Percentiles rank a stretch among this genome's conserved stretches.
These are phyloP conservation scores for Suhomyces pyralidae DNA, from an alignment of 805 yeast genomes.

Conservation along the genomic window DNA sequence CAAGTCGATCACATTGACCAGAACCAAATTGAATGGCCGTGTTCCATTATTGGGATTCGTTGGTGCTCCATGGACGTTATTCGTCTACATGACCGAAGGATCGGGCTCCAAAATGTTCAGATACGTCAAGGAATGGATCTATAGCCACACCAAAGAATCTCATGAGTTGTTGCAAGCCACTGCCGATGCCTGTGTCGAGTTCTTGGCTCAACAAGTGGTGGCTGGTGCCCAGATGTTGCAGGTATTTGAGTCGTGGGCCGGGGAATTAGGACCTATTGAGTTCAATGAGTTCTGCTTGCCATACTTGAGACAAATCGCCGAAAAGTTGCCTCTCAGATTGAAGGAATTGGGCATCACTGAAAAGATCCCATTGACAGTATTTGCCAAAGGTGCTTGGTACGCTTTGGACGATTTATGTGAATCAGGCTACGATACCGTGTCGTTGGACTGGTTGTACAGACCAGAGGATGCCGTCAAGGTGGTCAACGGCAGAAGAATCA, in stretches of 20 bases:
- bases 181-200: constrained; percentile 88
- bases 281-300: constrained; percentile 88
- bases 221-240: constrained; percentile 99
- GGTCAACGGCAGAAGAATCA: constrained; percentile 67
- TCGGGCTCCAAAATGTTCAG: constrained; percentile 92
- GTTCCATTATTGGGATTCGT: constrained; percentile 94
- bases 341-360: constrained; percentile 68
- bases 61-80: constrained; percentile 97
- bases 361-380: constrained; percentile 79
- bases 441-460: constrained; percentile 87
- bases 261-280: constrained; percentile 89
- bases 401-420: constrained; percentile 83
- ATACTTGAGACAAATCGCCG: constrained; percentile 72
- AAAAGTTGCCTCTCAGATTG: constrained; percentile 65
- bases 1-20: constrained; percentile 87
- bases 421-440: constrained; percentile 80
- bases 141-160: constrained; percentile 68
- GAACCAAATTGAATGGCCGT: constrained; percentile 79
- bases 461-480: constrained; percentile 82
- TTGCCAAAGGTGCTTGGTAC: constrained; percentile 97
- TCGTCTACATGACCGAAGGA: constrained; percentile 97
- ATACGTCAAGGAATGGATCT: constrained; percentile 90
- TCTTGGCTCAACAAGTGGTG: constrained; percentile 87
- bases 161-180: constrained; percentile 70
- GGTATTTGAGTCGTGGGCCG: constrained; percentile 97